Base-by-base conservation (phyloP, 768 basidiomycete species). In the Tulasnella sp. region DNA sequence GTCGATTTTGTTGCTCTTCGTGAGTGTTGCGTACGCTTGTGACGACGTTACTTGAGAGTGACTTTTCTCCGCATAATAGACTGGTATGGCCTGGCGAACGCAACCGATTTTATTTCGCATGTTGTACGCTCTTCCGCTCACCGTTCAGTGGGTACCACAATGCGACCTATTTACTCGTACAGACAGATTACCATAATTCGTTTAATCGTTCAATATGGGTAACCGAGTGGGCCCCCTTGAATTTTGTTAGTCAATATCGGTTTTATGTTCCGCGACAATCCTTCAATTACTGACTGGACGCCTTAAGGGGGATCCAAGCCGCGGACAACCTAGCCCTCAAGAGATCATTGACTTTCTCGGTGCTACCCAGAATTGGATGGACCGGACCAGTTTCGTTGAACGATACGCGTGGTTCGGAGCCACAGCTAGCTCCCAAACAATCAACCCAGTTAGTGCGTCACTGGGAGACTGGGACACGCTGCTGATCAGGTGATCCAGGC, bases 351-450 rank as follows among this genome's bases (percentile, higher is more conserved):
- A 63, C 27, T 78, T 80, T 65, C 69, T 81, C 65, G 77, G 78
- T 59, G 65, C 66, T 11, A 79, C 78, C 0, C 75, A 78, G 57
- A 52, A 65, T 1, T 82, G 73, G 67, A 76, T 83, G 77, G 77
- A 82, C 57, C 61, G 62, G 4, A 68, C 75, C 1, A 65, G 67
- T 21, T 82, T 71, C 65, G 74, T 82, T 14, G 79, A 81, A 63
- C 70, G 80, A 4, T 81, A 81, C 64, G 69, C 77, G 7, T 82
- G 78, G 78, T 81, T 77, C 63, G 80, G 80, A 8, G 76, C 77
- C 3, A 75, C 78, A 75, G 68, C 69, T 58, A 67, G 77, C 62
- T 62, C 77, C 60, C 67, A 72, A 39, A 75, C 72, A 17, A 74
- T 80, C 1, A 77, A 79, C 61, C 64, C 65, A 63, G 77, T 77